A percentile compares a stretch with the other conserved stretches of the same genome.
These are phyloP conservation scores for Achaetomiella virescens DNA, from an alignment of 495 filamentous ascomycete genomes.

Conservation along the genomic window DNA sequence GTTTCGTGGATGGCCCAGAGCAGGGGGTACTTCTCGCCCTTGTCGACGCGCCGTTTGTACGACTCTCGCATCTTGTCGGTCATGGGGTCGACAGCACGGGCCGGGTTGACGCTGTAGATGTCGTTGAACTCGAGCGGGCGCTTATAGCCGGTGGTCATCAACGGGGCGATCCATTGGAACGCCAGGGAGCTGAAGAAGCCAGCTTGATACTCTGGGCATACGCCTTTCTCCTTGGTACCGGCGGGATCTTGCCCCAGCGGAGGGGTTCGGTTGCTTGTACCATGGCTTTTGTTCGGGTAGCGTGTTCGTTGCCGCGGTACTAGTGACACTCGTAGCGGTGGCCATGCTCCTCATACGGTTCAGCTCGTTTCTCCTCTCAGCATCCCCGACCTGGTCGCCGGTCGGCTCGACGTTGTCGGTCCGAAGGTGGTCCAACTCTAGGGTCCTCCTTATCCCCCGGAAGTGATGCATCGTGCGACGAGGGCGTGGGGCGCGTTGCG, in stretches of 20 bases:
- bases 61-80: constrained; percentile 56
- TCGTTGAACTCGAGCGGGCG: constrained; percentile 77
- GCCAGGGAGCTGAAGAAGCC: constrained; percentile 53
- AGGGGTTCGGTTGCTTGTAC: constrained; percentile 57
- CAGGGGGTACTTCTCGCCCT: constrained; percentile 68
- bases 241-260: constrained; percentile 52
- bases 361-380: constrained; percentile 26
- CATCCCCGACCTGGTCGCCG: constrained; percentile 11
- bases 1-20: constrained; percentile 80
- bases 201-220: constrained; percentile 54
- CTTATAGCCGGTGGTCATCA: constrained; percentile 76
- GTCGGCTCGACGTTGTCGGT: constrained; percentile 8
- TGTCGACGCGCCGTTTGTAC: constrained; percentile 58
- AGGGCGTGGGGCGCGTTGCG: not conserved
- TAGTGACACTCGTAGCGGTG: constrained; percentile 40
- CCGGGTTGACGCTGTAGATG: constrained; percentile 80
- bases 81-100: constrained; percentile 62
- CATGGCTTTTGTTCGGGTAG: constrained; percentile 45
- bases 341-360: constrained; percentile 39
- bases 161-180: constrained; percentile 62
- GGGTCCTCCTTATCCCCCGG: constrained; percentile 9
- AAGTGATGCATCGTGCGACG: constrained; percentile 8
- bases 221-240: constrained; percentile 51
- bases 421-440: constrained; percentile 1
- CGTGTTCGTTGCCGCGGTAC: constrained; percentile 21